Base-by-base conservation (phyloP, 345 rosid species). In the Salix purpurea region DNA sequence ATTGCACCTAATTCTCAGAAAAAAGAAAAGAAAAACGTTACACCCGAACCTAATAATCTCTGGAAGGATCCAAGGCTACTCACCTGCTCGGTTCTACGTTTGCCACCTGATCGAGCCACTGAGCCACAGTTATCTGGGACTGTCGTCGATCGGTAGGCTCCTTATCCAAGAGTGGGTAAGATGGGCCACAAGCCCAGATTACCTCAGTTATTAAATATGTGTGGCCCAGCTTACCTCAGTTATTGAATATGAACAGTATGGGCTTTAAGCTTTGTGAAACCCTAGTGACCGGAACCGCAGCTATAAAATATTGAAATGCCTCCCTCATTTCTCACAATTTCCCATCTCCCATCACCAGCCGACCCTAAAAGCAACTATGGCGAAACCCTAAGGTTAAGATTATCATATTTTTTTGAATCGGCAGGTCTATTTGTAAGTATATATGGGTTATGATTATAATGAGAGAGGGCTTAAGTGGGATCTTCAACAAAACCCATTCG, bases 391-490 rank as follows among this genome's bases (percentile, higher is more conserved):
- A 16, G 11, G 15, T 19, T 19, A 28, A 28, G 34, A 23, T 4
- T 13, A 13, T 4, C 14, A 44, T 3, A 32, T 13, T 44, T n/a
- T 4, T 15, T 13, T 12, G 44, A 40, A 40, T 40, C 44, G 13
- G 11, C 44, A 40, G 44, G 44, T 10, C 44, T 40, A 40, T 40
- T 40, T 40, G 16, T 30, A n/a, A n/a, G 15, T 13, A 46, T 15
- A 3, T 34, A 21, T 50, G 87, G 87, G 89, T 85, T 39, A 50
- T 89, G 90, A 86, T 89, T 86, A 78, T 42, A 84, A 78, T 73
- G 90, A 87, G 92, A 87, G 92, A 87, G 89, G 85, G 86, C 89
- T 85, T 34, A 86, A 89, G 89, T 83, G 88, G 87, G 88, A 76
- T 30, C 73, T 64, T 46, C 32, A 42, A 26, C 36, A 68, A 75